A percentile compares a stretch with the other conserved stretches of the same genome.
phyloP scores from a whole-genome alignment of 306 rosid species.

The Corylus heterophylla region DNA sequence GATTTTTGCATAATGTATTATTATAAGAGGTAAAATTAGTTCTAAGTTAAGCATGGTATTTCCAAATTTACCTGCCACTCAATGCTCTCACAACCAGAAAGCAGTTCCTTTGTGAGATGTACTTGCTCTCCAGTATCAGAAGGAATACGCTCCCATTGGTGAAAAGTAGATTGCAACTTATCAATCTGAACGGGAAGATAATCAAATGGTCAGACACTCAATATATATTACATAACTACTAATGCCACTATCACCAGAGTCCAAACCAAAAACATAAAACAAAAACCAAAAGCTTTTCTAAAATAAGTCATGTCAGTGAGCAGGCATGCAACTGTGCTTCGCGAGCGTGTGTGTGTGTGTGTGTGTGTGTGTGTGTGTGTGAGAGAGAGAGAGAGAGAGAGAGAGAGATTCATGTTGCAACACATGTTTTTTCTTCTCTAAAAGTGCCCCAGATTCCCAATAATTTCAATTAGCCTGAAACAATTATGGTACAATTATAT shows the following conservation, averaged over 20 bases:
- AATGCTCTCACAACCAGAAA: constrained; percentile 71
- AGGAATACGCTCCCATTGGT: constrained; percentile 68
- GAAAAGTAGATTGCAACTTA: constrained; percentile 76
- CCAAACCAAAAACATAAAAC: not conserved
- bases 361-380: no score
- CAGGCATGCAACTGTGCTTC: not conserved
- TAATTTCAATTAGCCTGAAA: not conserved
- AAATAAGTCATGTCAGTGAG: not conserved
- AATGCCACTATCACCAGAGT: constrained; percentile 17
- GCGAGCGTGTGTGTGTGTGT: no score
- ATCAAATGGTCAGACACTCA: constrained; percentile 15
- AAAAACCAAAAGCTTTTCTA: not conserved
- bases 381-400: not conserved
- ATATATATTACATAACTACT: constrained; percentile 5
- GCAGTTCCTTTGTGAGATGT: constrained; percentile 65
- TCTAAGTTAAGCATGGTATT: not conserved
- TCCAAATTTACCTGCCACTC: constrained; percentile 82
- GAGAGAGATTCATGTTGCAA: not conserved
- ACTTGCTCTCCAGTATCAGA: constrained; percentile 53
- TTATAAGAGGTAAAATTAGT: not conserved
- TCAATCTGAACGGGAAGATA: constrained; percentile 59
- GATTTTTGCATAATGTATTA: not conserved
- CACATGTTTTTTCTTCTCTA: not conserved
- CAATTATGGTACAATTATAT: not conserved
- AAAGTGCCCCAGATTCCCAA: not conserved